Base-by-base conservation (phyloP, 352 stramenopile species). In the Salisapilia sapeloensis region DNA sequence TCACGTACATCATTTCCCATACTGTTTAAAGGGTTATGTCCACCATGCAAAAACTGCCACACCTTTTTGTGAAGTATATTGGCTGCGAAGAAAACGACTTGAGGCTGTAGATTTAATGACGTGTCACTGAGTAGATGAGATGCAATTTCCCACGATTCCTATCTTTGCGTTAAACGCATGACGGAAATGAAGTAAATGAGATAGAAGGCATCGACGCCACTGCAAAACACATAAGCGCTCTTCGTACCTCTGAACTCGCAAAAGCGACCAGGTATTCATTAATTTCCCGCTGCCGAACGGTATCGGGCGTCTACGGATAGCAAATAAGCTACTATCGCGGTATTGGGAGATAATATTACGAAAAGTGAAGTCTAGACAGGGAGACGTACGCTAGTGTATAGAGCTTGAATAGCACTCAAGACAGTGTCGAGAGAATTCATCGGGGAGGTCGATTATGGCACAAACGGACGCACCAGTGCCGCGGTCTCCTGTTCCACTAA, bases 11-110 rank as follows among this genome's bases (percentile, higher is more conserved):
- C 8, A 6, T 7, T 32, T 17, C 17, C 21, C 20, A 52, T 6
- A 6, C 6, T 6, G 6, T 19, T 31, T 16, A 14, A 31, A 31
- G 16, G 14, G 16, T 14, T 31, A 14, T 31, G 24, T 20, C 27
- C 13, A 33, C 5, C 4, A 28, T 20, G 6, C 22, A 9, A 9
- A 37, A 1, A n/a, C n/a, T 16, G 23, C 11, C 35, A 17, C 27
- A 76, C 54, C 40, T 83, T 83, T 12, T 56, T 50, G 41, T 83
- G 67, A 13, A 83, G 29, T 61, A 83, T 77, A 35, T 78, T 83
- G 35, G 67, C 67, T 0, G 63, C 62, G 27, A 83, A 79, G 50
- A 77, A 83, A n/a, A 78, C 57, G 33, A 51, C 58, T 33, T 77
- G 60, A 4, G 49, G 44, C 17, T 60, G 46, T 29, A 77, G 28